These are phyloP conservation scores for Podospora tetraspora DNA, from an alignment of 495 filamentous ascomycete genomes.

Conservation along the genomic window DNA sequence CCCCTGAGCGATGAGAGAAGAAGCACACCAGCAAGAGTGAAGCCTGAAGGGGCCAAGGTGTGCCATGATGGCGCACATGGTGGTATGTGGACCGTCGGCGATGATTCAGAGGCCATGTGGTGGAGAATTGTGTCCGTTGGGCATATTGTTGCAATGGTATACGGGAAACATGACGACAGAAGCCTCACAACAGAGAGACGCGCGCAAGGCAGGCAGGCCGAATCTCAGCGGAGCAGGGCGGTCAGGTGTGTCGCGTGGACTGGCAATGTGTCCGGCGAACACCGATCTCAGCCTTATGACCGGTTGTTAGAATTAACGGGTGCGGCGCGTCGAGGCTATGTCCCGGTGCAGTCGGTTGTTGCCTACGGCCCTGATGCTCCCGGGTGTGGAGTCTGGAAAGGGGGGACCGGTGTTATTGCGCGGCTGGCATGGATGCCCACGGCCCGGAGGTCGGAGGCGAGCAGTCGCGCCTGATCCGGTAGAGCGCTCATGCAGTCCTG, in stretches of 20 bases:
- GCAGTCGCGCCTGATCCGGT: background rate
- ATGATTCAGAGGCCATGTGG: background rate
- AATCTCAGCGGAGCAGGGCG: background rate
- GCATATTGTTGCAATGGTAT: background rate
- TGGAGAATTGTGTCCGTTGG: background rate
- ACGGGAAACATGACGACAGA: background rate
- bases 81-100: background rate
- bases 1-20: background rate
- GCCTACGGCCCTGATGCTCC: slow-evolving; percentile 1
- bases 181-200: background rate
- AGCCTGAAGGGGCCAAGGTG: background rate
- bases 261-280: background rate
- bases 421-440: background rate
- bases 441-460: background rate
- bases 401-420: slow-evolving; percentile 5
- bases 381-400: background rate
- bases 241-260: background rate
- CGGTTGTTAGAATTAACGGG: background rate
- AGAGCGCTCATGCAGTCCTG: background rate
- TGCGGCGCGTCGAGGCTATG: slow-evolving; percentile 12
- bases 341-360: background rate
- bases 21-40: background rate
- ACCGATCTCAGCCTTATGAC: background rate
- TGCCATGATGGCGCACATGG: background rate
- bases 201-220: background rate